Evolutionary conservation across 2,329 filamentous ascomycete species (phyloP), one percentile per base, ranked within the genome.

Genomic region (Fusarium anguioides): DNA sequence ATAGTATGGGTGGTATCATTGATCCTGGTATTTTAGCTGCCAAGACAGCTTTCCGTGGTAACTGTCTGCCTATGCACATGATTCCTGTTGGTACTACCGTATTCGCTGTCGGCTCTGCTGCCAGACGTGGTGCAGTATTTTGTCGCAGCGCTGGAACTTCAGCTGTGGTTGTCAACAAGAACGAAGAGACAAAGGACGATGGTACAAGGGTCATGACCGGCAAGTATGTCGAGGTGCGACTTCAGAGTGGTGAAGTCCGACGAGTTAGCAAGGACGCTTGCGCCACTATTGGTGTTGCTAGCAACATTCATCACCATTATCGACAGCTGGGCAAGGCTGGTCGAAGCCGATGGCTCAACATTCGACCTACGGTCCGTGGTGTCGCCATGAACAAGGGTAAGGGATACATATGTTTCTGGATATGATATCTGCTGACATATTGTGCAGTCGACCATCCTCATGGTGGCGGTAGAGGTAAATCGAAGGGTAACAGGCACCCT

Each of bases 401-500:
- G 86, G 79, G 36, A 20, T 5, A 27, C n/a, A 20, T 18, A n/a
- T 26, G 10, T 26, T 17, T 47, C 18, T 29, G 8, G 11, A 23
- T 18, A 29, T 36, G 20, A 54, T 40, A 63, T n/a, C 33, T 24
- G 46, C 56, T 73, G 46, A 75, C 57, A 45, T 23, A 18, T 42
- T 27, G 48, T 63, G 41, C 74, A 89, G 92, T 89, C 74, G 96
- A 99, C 76, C 96, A 99, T 86, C 96, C 96, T 75, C 96, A 99
- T 80, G 96, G 96, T 87, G 96, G 96, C 91, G 96, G 96, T 81
- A 89, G 96, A 86, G 96, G 96, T 83, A 99, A 99, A 83, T 97
- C 94, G 58, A 99, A 99, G 92, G 94, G 96, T 88, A 97, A 97
- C 77, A 89, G 94, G 64, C 86, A 97, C 77, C 96, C 96, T 31